Base-by-base conservation (phyloP, 1,139 yeast genomes). In the Scheffersomyces quercinus region DNA sequence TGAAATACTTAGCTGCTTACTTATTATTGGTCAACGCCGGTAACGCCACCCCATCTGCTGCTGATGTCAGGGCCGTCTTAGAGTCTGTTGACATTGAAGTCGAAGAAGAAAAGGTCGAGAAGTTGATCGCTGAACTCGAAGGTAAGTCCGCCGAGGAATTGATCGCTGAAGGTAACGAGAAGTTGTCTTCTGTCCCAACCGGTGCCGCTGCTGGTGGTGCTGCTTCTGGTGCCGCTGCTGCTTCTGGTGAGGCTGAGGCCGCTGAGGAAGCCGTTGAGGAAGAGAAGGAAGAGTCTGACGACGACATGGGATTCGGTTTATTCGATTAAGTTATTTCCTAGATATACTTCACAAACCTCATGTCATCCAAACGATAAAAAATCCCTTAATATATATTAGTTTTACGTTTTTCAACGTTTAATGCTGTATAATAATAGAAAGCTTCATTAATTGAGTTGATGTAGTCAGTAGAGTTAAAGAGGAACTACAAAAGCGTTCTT, bases 181-280 rank as follows among this genome's bases (percentile, higher is more conserved):
- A 93, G 83, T 87, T 93, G 70, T 91, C 98, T 61, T 81, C 97
- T 57, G 96, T 91, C 59, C 98, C 99, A 77, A 69, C 97, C 70
- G 99, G 96, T 75, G 97, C 93, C 79, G 91, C 96, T 68, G 91
- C 91, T 69, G 81, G 88, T 62, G 79, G 88, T 65, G 79, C 81
- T 62, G 79, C 79, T 67, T 83, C 77, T 63, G 82, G 81, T 67
- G 84, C 85, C 64, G 82, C 85, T 62, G 80, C 82, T 58, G 79
- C 77, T 63, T 83, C 72, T 63, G 88, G 75, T 63, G 85, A 79
- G 55, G 89, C 78, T 55, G 85, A 68, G 52, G 87, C 73, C 49
- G 96, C 79, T 56, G 96, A 75, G 52, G 96, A 75, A 55, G 93
- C 73, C 64, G 87, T 66, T 55, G 85, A 68, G 57, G 84, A 73